Base-by-base conservation (phyloP, 306 rosid genomes). In the Carpinus fangiana region DNA sequence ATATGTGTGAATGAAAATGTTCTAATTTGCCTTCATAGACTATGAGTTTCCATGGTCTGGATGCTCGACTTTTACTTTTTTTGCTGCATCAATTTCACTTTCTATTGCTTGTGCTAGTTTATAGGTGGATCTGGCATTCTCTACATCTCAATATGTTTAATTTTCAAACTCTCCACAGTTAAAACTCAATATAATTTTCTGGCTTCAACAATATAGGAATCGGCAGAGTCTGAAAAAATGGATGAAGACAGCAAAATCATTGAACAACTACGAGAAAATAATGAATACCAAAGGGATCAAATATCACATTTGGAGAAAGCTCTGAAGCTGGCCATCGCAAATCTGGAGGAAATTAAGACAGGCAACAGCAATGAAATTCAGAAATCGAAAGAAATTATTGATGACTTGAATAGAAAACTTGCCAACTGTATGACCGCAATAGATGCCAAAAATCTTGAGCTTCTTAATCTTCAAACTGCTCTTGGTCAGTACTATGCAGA, bases 401-500 rank as follows among this genome's bases (percentile, higher is more conserved):
- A 85, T 80, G 98, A 91, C 75, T 84, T 95, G 79, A 88, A 91
- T 85, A 90, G 83, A 82, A 92, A 90, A 80, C 90, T 92, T 81
- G 82, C 82, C 59, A 81, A 87, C 82, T 91, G 87, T 87, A 84
- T 80, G 84, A 85, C 84, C 83, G 84, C 84, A 72, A 88, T 95
- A 47, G 90, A 92, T 86, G 93, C 95, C 79, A 95, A 95, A 87
- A 91, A 92, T 66, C 45, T 81, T 72, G 98, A 95, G 84, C 97
- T 95, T 18, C 61, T 88, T 78, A 95, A 95, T 88, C 92, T 95
- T 55, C 98, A 92, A 89, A 95, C 98, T 72, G 98, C 98, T 47
- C 98, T 95, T 78, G 98, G 98, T 73, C 98, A 91, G 86, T 92
- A 95, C 84, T 95, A 91, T 85, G 98, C 98, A 73, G 98, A 92